phyloP scores from a whole-genome alignment of 305 asterid species.

The Fraxinus paxiana region DNA sequence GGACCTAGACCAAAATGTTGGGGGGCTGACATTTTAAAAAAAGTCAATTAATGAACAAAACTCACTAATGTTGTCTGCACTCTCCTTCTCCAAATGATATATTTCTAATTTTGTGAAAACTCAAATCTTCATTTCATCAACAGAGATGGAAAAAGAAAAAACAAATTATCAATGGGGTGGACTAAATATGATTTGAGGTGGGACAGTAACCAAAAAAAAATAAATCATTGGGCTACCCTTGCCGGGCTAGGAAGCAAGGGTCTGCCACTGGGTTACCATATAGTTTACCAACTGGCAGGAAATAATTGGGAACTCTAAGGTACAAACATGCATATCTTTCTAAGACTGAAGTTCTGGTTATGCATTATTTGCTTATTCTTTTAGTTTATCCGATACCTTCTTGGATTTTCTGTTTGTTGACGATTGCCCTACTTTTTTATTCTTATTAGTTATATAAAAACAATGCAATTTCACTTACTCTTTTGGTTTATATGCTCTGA shows the following conservation, averaged over 20 bases:
- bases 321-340: not conserved
- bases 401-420: not conserved
- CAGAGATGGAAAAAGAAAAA: not conserved
- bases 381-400: not conserved
- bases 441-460: not conserved
- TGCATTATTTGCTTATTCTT: not conserved
- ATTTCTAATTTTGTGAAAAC: not conserved
- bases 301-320: not conserved
- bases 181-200: not conserved
- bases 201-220: not conserved
- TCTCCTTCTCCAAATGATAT: not conserved
- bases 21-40: not conserved
- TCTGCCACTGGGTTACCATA: not conserved
- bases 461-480: not conserved
- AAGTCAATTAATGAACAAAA: not conserved
- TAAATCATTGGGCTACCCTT: not conserved
- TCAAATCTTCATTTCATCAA: not conserved
- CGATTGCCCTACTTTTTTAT: not conserved
- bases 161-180: not conserved
- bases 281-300: not conserved
- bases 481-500: constrained; percentile 15
- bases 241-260: not conserved
- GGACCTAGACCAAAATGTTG: not conserved
- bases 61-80: not conserved
- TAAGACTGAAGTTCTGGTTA: not conserved